Evolutionary conservation across 345 rosid genomes (phyloP), one percentile per base, ranked within the genome.

Genomic region (Euphorbia tirucalli): DNA sequence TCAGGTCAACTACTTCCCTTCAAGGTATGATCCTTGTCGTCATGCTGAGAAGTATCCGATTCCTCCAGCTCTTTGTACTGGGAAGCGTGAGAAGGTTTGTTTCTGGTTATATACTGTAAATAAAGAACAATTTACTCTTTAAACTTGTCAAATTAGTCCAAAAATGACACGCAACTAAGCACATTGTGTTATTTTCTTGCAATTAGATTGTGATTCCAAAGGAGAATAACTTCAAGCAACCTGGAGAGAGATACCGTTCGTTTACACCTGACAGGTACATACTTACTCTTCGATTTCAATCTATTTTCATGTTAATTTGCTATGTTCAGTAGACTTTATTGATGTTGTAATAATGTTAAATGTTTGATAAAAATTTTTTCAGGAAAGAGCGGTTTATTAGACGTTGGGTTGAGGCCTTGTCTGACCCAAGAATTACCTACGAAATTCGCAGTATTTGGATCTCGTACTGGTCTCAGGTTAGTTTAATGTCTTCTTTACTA

Each of bases 181-280:
- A n/a, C n/a, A 46, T 56, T 7, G 44, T 55, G 48, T 28, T 39
- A 1, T 19, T 32, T 2, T 10, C 14, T 56, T 69, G 22, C 21
- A 14, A n/a, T 56, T 15, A 69, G 72, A 13, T 18, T 56, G 49
- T 69, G 9, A 69, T 69, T 69, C 54, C 61, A 18, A 78, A 73
- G 52, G 81, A 78, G 77, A 78, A 78, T 62, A 78, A 78, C 71
- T 78, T 78, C 70, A 78, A 78, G 68, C 81, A 73, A 27, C 56
- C 81, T 28, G 81, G 81, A 49, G 77, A 78, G 22, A 73, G 81
- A 73, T 78, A 39, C 71, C 73, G 81, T 14, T 73, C 81, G 19
- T 78, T 68, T 25, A 11, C 73, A 32, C 71, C 81, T 10, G 81
- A 78, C 67, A 78, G 77, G 80, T 77, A 56, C 30, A 5, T 21